Base-by-base conservation (phyloP, 768 basidiomycete species). In the Tricholoma sp. region DNA sequence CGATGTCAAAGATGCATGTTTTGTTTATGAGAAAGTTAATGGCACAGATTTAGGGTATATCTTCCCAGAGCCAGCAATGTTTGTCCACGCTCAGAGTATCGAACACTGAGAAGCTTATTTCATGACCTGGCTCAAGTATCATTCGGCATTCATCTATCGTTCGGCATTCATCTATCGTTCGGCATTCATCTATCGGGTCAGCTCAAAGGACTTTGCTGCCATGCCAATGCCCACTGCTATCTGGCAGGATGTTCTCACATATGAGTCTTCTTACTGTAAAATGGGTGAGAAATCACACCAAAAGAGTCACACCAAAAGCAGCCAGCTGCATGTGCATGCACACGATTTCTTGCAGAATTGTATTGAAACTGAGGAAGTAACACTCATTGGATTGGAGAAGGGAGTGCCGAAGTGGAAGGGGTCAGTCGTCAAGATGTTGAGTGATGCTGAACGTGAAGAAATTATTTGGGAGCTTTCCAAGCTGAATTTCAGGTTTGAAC, bases 391-490 rank as follows among this genome's bases (percentile, higher is more conserved):
- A 21, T 9, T 37, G 21, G 52, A 53, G 22, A 41, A 12, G 2
- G 49, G 29, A 9, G 14, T 18, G 31, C 2, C 12, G 3, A 7
- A 8, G n/a, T 55, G 54, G 41, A 45, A 46, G 29, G 16, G 27
- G 24, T 14, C 11, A 5, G 46, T 47, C 22, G 16, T 47, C 11
- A 2, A 19, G 27, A 39, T 46, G 2, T 35, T 58, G 21, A 29
- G 27, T n/a, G 14, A 52, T 39, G 16, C 31, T 5, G 46, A 56
- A 14, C 50, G 35, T 5, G 57, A 61, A 22, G 53, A 62, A 32
- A 54, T 69, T 41, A 18, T 66, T 12, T 67, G 59, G 62, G 58
- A 66, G 49, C 27, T 68, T 0, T 55, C 54, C 1, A 59, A 69
- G 41, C 55, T 63, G 6, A 62, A 61, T 18, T 69, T 66, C 43